These are phyloP conservation scores for Penstemon newberryi DNA, from an alignment of 257 asterid species.

Conservation along the genomic window DNA sequence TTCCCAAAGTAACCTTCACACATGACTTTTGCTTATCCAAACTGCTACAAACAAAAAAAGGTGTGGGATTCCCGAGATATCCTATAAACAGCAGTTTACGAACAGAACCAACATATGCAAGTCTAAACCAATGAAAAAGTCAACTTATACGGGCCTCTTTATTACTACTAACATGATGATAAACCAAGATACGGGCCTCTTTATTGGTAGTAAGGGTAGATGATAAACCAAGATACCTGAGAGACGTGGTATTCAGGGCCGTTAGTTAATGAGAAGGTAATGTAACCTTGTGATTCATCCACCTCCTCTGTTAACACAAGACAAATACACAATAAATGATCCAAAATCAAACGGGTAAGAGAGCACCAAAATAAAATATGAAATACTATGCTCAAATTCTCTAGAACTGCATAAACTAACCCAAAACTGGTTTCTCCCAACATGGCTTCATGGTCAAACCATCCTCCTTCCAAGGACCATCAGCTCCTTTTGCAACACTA, in stretches of 20 bases:
- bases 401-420: constrained; percentile 36
- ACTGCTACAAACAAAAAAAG: not conserved
- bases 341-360: not conserved
- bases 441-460: constrained; percentile 70
- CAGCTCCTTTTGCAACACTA: constrained; percentile 51
- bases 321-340: constrained; percentile 7
- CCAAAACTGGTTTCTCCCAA: constrained; percentile 77
- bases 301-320: constrained; percentile 56
- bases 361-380: not conserved
- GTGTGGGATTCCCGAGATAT: not conserved
- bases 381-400: not conserved
- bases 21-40: not conserved
- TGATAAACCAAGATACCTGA: constrained; percentile 52
- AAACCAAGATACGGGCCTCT: not conserved
- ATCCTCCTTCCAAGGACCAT: constrained; percentile 68
- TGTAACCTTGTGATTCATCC: constrained; percentile 72
- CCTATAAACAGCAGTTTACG: not conserved
- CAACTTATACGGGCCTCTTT: too few species aligned
- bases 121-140: not conserved
- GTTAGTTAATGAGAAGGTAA: constrained; percentile 87
- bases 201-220: not conserved
- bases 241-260: constrained; percentile 99
- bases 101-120: not conserved
- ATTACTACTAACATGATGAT: too few species aligned
- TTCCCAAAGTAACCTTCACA: not conserved